These are phyloP conservation scores for Nakazawaea siamensis DNA, from an alignment of 805 yeast genomes.

Conservation along the genomic window DNA sequence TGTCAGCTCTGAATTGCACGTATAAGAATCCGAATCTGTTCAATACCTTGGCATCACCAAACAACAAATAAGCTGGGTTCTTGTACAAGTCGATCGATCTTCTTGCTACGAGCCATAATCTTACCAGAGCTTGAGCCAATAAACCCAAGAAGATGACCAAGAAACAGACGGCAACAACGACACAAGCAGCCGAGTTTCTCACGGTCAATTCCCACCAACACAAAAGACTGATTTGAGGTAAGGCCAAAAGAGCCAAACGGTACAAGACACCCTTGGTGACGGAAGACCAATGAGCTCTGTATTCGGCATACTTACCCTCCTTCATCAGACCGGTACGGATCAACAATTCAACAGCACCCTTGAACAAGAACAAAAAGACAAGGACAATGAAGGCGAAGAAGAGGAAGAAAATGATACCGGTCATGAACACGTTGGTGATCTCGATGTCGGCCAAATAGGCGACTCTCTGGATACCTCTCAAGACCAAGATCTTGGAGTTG, in stretches of 20 bases:
- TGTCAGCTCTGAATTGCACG: constrained; percentile 82
- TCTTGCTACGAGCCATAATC: constrained; percentile 69
- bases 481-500: constrained; percentile 62
- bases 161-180: constrained; percentile 71
- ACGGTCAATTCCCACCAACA: constrained; percentile 86
- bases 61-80: constrained; percentile 88
- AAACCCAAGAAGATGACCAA: constrained; percentile 50
- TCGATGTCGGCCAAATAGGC: constrained; percentile 81
- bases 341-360: constrained; percentile 57
- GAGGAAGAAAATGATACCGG: constrained; percentile 77
- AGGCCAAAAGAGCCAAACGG: constrained; percentile 74
- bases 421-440: constrained; percentile 76
- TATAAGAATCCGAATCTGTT: constrained; percentile 90
- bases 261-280: constrained; percentile 84
- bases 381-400: constrained; percentile 62
- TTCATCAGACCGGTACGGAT: constrained; percentile 51
- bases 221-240: constrained; percentile 77
- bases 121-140: constrained; percentile 61
- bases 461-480: constrained; percentile 91
- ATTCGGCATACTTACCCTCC: constrained; percentile 62
- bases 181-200: constrained; percentile 75
- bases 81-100: constrained; percentile 64
- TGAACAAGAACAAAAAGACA: constrained; percentile 51
- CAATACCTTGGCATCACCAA: constrained; percentile 72
- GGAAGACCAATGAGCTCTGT: constrained; percentile 75